phyloP scores from a whole-genome alignment of 352 stramenopile species.

The Globisporangium orthogonon region DNA sequence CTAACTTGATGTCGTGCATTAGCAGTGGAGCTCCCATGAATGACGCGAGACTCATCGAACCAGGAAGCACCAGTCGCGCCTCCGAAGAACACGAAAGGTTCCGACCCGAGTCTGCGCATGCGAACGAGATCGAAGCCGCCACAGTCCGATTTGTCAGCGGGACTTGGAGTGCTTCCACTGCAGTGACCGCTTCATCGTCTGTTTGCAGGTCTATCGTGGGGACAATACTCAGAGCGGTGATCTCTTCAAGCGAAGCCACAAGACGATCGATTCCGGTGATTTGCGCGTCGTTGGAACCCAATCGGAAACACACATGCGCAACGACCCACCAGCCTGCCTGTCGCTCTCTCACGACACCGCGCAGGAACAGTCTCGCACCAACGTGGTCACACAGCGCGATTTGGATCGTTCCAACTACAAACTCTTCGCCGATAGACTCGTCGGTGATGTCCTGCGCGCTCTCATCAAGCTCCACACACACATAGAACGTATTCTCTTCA shows the following conservation, averaged over 20 bases:
- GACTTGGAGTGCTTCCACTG: not conserved
- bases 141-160: slow-evolving; percentile 1
- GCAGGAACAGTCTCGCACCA: slow-evolving; percentile 32
- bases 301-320: slow-evolving; percentile 14
- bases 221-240: not conserved
- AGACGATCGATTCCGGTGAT: slow-evolving; percentile 11
- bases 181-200: not conserved
- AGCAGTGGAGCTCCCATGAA: slow-evolving; percentile 6
- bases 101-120: slow-evolving; percentile 36
- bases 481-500: not conserved
- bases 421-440: not conserved
- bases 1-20: slow-evolving; percentile 26
- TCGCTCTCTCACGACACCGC: slow-evolving; percentile 7
- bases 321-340: slow-evolving; percentile 28
- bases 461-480: slow-evolving; percentile 4
- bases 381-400: slow-evolving; percentile 25
- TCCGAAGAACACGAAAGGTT: slow-evolving; percentile 24
- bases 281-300: not conserved
- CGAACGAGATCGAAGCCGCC: slow-evolving; percentile 30
- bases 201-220: no score
- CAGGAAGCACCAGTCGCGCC: slow-evolving; percentile 32
- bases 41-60: slow-evolving; percentile 6
- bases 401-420: slow-evolving; percentile 15
- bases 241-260: not conserved
- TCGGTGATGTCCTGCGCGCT: not conserved